Evolutionary conservation across 1,139 yeast species (phyloP).

Genomic region (Taphrina wiesneri): DNA sequence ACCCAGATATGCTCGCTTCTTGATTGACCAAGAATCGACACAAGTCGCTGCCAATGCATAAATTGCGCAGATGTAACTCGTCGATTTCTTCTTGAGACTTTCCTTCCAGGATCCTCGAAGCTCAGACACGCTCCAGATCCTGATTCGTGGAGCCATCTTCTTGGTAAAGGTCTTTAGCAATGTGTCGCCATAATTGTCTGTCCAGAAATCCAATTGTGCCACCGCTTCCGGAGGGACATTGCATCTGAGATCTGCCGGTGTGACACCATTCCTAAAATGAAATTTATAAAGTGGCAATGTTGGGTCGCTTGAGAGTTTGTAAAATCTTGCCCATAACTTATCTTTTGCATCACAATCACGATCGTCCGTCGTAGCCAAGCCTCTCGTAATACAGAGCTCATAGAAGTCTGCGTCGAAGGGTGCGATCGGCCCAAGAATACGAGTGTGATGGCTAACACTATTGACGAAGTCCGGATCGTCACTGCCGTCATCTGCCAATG

Average conservation of each 20-base stretch:
- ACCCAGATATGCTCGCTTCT: conserved; percentile 15
- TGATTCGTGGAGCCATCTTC: conserved; percentile 14
- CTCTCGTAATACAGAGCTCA: conserved; percentile 9
- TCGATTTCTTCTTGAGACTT: background rate
- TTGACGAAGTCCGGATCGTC: background rate
- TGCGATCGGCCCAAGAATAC: conserved; percentile 15
- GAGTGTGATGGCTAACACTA: background rate
- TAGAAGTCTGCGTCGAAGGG: conserved; percentile 17
- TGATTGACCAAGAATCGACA: conserved; percentile 14
- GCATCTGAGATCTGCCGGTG: background rate
- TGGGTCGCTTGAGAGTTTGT: background rate
- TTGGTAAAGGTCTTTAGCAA: background rate
- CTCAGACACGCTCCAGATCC: background rate
- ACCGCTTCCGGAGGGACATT: conserved; percentile 1
- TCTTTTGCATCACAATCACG: conserved; percentile 3
- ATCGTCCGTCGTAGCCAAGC: conserved; percentile 14
- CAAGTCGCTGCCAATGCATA: conserved; percentile 22
- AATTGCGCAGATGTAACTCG: conserved; percentile 18
- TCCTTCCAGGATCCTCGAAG: background rate
- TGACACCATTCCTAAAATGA: background rate
- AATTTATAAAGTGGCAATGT: background rate
- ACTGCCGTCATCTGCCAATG: background rate
- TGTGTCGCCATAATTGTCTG: conserved; percentile 8
- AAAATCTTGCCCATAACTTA: conserved; percentile 10
- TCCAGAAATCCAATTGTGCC: conserved; percentile 13